Conservation (phyloP, 2,329 filamentous ascomycete species). For the Pseudogymnoascus verrucosus region DNA sequence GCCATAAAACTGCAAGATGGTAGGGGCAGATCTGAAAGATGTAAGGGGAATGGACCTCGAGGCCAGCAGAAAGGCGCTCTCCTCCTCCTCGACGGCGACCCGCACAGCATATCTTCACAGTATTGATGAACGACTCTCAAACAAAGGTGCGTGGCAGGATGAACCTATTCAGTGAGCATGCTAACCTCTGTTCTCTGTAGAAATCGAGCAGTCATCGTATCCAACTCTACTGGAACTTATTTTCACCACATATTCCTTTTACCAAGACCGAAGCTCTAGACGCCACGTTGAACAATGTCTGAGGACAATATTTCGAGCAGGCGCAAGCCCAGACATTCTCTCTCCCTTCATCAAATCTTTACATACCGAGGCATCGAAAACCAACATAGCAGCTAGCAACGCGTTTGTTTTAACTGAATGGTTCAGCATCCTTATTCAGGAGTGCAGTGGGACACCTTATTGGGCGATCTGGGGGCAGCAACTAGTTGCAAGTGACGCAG, state of each 20-base stretch:
- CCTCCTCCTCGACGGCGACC: conserved; percentile 52
- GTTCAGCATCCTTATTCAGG: conserved; percentile 72
- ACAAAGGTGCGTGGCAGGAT: conserved; percentile 39
- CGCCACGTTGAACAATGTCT: conserved; percentile 78
- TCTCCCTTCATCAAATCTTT: conserved; percentile 59
- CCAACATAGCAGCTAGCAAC: conserved; percentile 66
- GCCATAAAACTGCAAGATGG: conserved; percentile 34
- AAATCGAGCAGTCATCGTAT: conserved; percentile 34
- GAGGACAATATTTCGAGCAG: conserved; percentile 52
- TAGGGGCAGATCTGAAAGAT: conserved; percentile 34
- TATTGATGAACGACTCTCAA: conserved; percentile 49
- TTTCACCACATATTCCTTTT: conserved; percentile 81
- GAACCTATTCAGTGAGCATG: conserved; percentile 10
- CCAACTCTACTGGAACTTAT: conserved; percentile 59
- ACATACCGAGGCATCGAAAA: conserved; percentile 66
- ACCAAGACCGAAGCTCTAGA: conserved; percentile 77
- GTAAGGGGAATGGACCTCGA: conserved; percentile 47
- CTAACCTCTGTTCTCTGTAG: conserved; percentile 20
- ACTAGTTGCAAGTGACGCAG: conserved; percentile 60
- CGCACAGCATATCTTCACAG: conserved; percentile 47
- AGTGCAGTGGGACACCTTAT: conserved; percentile 51
- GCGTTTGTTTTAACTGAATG: conserved; percentile 88
- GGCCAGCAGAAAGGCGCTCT: conserved; percentile 42
- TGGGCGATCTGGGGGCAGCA: conserved; percentile 60
- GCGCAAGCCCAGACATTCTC: conserved; percentile 50